Evolutionary conservation across 306 rosid genomes (phyloP), one percentile per base, ranked within the genome.

Genomic region (Prunus kanzakura): DNA sequence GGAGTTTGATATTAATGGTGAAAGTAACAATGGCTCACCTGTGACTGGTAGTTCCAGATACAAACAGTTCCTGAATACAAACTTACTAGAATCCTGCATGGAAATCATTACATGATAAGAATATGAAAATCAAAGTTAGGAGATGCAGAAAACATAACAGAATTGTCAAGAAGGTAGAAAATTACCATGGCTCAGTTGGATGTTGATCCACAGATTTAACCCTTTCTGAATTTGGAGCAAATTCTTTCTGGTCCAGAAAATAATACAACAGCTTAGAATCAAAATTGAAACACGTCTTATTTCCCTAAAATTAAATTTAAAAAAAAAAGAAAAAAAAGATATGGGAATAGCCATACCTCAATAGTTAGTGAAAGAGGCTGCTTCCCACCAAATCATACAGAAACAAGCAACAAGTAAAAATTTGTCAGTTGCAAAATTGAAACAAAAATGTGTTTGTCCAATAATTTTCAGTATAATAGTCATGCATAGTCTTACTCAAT

Each of bases 121-220:
- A 23, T 23, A 23, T 23, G 25, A 23, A 23, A 23, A 23, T 23
- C 25, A 23, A 23, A 23, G 25, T 23, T 23, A 23, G 25, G 25
- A 23, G 25, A 23, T 23, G 25, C 25, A 23, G 25, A 23, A 23
- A 23, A 23, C 25, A 23, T 0, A 23, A 23, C 25, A 25, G n/a
- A 79, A 19, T 67, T 78, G 56, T 6, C 22, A 12, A 23, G 57
- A 2, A 20, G n/a, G 3, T 1, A 1, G 4, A 23, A 4, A 46
- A 67, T 65, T 91, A 91, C 96, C 93, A 91, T 89, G 96, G 93
- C 69, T 91, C 90, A 77, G 90, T 83, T 70, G 92, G 93, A 86
- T 91, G 92, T 6, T 84, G 82, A 87, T 89, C 93, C 81, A 89
- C 83, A 54, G 93, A 89, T 79, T 91, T 91, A 0, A 91, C 93